Base-by-base conservation (phyloP, 2,329 filamentous ascomycete species). In the Coniosporium tulheliwenetii region DNA sequence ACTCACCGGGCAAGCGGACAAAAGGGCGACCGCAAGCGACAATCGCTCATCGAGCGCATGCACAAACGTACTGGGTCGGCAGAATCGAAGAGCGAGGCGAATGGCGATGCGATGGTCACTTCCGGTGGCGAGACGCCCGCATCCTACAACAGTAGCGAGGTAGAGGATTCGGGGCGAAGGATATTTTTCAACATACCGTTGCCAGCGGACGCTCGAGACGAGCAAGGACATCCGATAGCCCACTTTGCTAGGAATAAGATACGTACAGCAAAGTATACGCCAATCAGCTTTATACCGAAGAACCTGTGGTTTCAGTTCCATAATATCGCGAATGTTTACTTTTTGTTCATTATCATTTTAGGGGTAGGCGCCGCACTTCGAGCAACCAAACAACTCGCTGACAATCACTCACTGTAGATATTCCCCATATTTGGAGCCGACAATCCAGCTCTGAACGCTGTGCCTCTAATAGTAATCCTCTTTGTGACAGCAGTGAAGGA, bases 231-330 rank as follows among this genome's bases (percentile, higher is more conserved):
- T 44, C 82, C 86, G 2, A 59, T 67, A 41, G 69, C 74, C 43
- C 67, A 74, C 15, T 98, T 81, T 60, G 73, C 83, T 38, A 73
- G 89, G 49, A 98, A 98, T 69, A 98, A 98, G 70, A 94, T 98
- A 59, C 75, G 93, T 51, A 98, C 91, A 2, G 85, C 91, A 44
- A 98, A 96, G 64, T 98, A 98, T 61, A 98, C 91, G 7, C 81
- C 93, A 8, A 62, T 98, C 47, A 93, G 84, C 44, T 98, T 98
- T 62, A 62, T 98, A 26, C 91, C 91, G 10, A 96, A 96, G 67
- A 96, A 98, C 62, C 58, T 98, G 55, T 98, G 81, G 77, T 85
- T 93, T 48, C 93, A 98, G 62, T 96, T 98, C 57, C 89, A 98
- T 64, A 96, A 96, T 56, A 81, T 98, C 53, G 91, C 91, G 56